These are phyloP conservation scores for Ambispora gerdemannii DNA, from an alignment of 192 early-diverging fungal species.

Conservation along the genomic window DNA sequence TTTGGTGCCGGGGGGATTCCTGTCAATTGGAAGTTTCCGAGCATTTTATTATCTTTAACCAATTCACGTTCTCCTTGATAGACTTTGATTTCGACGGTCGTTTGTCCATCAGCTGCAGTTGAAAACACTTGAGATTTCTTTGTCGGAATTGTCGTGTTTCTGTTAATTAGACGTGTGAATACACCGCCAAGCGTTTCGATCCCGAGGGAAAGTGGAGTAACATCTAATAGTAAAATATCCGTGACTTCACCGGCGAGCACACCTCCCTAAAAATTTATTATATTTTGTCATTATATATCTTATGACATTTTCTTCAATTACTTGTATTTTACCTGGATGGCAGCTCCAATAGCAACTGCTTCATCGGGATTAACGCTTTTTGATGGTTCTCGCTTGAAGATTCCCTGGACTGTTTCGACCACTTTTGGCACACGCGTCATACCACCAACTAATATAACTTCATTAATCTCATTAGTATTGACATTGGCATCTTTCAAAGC, in stretches of 20 bases:
- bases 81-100: constrained; percentile 95
- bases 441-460: constrained; percentile 96
- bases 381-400: constrained; percentile 90
- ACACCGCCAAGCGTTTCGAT: constrained; percentile 99
- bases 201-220: constrained; percentile 95
- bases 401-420: constrained; percentile 80
- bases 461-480: constrained; percentile 74
- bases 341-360: constrained; percentile 96
- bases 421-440: constrained; percentile 99
- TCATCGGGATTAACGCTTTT: constrained; percentile 98
- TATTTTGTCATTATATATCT: background rate
- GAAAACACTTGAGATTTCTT: constrained; percentile 99
- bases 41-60: constrained; percentile 93
- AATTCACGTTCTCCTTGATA: constrained; percentile 99
- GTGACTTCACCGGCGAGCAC: constrained; percentile 95
- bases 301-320: background rate
- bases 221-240: constrained; percentile 93
- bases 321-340: constrained; percentile 64
- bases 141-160: constrained; percentile 99
- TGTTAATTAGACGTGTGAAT: constrained; percentile 93
- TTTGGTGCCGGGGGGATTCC: constrained; percentile 96
- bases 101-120: constrained; percentile 97
- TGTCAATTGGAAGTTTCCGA: constrained; percentile 95
- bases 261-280: constrained; percentile 59
- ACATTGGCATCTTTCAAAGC: constrained; percentile 96